Evolutionary conservation across 1,284 basidiomycete species (phyloP), one percentile per base, ranked within the genome.

Genomic region (Sporisorium scitamineum): DNA sequence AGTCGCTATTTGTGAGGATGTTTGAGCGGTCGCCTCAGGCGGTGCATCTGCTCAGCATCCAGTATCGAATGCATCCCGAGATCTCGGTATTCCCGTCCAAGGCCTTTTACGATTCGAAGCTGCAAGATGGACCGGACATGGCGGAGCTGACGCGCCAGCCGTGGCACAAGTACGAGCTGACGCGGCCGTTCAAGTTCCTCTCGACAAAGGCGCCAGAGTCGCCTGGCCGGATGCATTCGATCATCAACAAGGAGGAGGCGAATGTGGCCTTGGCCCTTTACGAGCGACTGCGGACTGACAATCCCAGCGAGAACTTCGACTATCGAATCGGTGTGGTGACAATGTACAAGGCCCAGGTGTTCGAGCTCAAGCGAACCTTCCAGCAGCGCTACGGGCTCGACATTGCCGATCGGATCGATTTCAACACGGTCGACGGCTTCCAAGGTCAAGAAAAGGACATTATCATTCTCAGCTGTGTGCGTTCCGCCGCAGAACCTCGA

Each of bases 361-460:
- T 87, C 31, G 93, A 94, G 83, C 87, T 99, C 45, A 90, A 90
- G 54, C 88, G 89, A 8, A 87, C 89, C 6, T 99, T 99, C 80
- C 87, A 89, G 59, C 86, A 88, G 61, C 88, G 89, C 11, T 97
- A 94, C 83, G 95, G 94, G 0, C 84, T 87, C 26, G 89, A 91
- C 24, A 91, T 97, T 27, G 79, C 63, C 3, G 64, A 80, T 16
- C 90, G 89, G 32, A 90, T 99, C 47, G 93, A 97, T 79, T 98
- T 99, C 88, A 94, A 97, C 84, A 99, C 97, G 0, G 97, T 99
- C 42, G 97, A 99, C 86, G 97, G 97, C 4, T 99, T 99, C 90
- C 97, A 99, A 86, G 97, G 97, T 39, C 91, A 97, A 83, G 97
- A 99, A 88, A 99, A 99, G 89, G 97, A 99, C 86, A 98, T 99